phyloP scores from a whole-genome alignment of 805 yeast species.

The Candida sphagnicola region DNA sequence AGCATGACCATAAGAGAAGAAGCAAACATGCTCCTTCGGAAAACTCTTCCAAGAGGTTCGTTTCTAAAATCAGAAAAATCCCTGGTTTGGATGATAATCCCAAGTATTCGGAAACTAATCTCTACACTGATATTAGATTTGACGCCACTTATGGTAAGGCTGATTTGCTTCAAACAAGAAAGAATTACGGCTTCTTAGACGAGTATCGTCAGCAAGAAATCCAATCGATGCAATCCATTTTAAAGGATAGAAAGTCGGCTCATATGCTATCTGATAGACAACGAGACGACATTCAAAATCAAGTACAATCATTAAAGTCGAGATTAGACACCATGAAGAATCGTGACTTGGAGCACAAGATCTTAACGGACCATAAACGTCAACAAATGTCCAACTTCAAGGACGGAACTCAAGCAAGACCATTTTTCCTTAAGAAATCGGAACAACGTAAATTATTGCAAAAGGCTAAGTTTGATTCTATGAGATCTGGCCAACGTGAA shows the following conservation, averaged over 20 bases:
- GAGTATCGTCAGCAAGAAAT: slow-evolving; percentile 80
- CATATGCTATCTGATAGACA: slow-evolving; percentile 42
- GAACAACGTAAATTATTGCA: slow-evolving; percentile 73
- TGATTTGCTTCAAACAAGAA: slow-evolving; percentile 61
- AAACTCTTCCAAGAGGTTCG: slow-evolving; percentile 67
- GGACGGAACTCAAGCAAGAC: slow-evolving; percentile 45
- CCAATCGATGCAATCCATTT: slow-evolving; percentile 47
- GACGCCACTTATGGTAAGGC: slow-evolving; percentile 88
- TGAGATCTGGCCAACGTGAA: slow-evolving; percentile 70
- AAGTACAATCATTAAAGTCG: slow-evolving; percentile 62
- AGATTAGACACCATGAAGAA: slow-evolving; percentile 65
- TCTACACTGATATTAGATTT: slow-evolving; percentile 82
- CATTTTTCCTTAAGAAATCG: slow-evolving; percentile 59
- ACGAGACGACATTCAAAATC: slow-evolving; percentile 47
- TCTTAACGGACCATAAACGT: slow-evolving; percentile 56
- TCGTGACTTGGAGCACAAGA: slow-evolving; percentile 69
- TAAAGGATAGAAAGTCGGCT: slow-evolving; percentile 51
- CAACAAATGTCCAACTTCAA: slow-evolving; percentile 45
- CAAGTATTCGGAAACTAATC: slow-evolving; percentile 25
- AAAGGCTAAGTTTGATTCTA: slow-evolving; percentile 70
- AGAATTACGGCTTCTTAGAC: slow-evolving; percentile 80
- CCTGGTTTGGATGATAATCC: slow-evolving; percentile 53
- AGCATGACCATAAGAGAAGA: slow-evolving; percentile 27
- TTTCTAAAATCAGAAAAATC: slow-evolving; percentile 64
- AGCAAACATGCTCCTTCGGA: slow-evolving; percentile 89